phyloP scores from a whole-genome alignment of 2,329 filamentous ascomycete species.

The Ceratocystiopsis sp. region DNA sequence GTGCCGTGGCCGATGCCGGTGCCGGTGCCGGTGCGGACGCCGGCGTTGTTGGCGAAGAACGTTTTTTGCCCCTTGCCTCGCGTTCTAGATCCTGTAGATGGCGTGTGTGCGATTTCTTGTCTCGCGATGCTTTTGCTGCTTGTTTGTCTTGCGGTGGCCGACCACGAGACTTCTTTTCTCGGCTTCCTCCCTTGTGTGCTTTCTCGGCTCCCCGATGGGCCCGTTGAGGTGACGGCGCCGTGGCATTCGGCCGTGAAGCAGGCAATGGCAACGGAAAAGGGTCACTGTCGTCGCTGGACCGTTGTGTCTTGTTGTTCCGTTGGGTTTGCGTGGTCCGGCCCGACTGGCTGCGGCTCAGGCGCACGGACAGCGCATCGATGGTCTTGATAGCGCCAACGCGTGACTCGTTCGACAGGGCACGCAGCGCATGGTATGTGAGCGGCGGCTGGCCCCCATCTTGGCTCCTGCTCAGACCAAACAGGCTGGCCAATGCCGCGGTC shows the following conservation, averaged over 20 bases:
- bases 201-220: no score
- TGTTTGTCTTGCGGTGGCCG: neutral
- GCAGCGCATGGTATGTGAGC: conserved; percentile 29
- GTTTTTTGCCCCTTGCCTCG: no score
- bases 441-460: conserved; percentile 12
- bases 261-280: no score
- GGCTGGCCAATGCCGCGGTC: conserved; percentile 22
- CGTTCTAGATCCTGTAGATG: no score
- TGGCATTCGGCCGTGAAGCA: no score
- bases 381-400: conserved; percentile 29
- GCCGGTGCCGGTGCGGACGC: neutral
- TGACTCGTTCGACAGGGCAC: conserved; percentile 29
- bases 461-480: conserved; percentile 19
- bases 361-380: conserved; percentile 28
- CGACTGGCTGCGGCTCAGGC: conserved; percentile 9
- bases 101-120: neutral
- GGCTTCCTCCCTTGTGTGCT: neutral
- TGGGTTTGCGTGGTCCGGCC: neutral
- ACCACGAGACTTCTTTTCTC: neutral
- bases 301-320: conserved; percentile 4
- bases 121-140: neutral
- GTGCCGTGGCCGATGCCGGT: neutral
- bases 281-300: conserved; percentile 4
- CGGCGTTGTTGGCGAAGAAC: no score
- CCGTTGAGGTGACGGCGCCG: no score